Conservation (phyloP, 2,329 filamentous ascomycete genomes). For the Pseudofabraea citricarpa region DNA sequence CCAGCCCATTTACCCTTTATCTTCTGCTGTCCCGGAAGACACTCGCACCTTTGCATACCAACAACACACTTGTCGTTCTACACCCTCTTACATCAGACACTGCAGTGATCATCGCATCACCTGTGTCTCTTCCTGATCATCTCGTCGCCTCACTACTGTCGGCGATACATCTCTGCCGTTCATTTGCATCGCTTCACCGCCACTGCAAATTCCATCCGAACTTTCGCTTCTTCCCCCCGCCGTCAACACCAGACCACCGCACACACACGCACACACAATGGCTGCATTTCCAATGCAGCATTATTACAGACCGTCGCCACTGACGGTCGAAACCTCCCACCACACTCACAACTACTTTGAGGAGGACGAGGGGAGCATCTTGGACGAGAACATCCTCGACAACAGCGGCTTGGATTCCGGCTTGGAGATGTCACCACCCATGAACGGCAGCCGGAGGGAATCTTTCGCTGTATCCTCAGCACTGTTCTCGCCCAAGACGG, state of each 20-base stretch:
- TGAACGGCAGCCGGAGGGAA: constrained; percentile 58
- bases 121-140: background rate
- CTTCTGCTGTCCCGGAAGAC: background rate
- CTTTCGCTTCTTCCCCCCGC: constrained; percentile 16
- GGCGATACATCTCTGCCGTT: constrained; percentile 10
- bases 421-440: constrained; percentile 58
- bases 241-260: constrained; percentile 11
- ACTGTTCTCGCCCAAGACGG: constrained; percentile 61
- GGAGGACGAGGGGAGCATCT: constrained; percentile 54
- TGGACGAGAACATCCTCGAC: constrained; percentile 58
- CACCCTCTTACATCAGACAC: no score
- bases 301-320: constrained; percentile 25
- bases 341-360: constrained; percentile 49
- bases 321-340: constrained; percentile 29
- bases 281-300: constrained; percentile 26
- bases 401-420: constrained; percentile 55
- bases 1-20: constrained; percentile 2
- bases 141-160: constrained; percentile 5
- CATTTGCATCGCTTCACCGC: constrained; percentile 22
- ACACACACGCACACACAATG: no score
- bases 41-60: background rate
- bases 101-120: no score
- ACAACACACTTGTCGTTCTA: constrained; percentile 13
- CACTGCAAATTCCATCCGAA: constrained; percentile 11
- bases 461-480: constrained; percentile 56